phyloP scores from a whole-genome alignment of 108 stramenopile genomes.

The Craspedostauros australis region DNA sequence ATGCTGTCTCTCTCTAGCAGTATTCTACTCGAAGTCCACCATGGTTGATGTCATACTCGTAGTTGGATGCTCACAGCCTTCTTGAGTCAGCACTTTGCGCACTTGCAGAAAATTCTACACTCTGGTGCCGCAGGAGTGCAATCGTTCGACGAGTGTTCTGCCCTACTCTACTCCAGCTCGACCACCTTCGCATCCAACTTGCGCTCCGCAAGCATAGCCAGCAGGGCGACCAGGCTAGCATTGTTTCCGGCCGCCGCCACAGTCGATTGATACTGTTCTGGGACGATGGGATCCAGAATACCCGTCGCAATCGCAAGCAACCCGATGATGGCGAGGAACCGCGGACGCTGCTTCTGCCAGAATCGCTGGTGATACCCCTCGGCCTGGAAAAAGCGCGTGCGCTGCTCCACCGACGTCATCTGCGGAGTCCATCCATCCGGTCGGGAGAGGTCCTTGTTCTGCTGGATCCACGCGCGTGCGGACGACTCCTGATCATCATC shows the following conservation, averaged over 20 bases:
- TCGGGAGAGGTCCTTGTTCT: constrained; percentile 7
- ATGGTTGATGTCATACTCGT: too few species aligned
- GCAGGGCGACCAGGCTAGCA: constrained; percentile 7
- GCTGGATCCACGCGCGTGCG: constrained; percentile 13
- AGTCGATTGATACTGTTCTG: constrained; percentile 13
- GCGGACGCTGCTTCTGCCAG: constrained; percentile 68
- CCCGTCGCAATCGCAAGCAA: constrained; percentile 41
- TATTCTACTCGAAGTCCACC: too few species aligned
- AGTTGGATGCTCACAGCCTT: too few species aligned
- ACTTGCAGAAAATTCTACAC: too few species aligned
- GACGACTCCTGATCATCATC: constrained; percentile 33
- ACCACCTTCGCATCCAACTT: constrained; percentile 43
- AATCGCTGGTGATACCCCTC: constrained; percentile 80
- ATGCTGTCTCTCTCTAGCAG: too few species aligned
- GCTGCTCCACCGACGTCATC: constrained; percentile 47
- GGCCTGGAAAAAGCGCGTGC: constrained; percentile 53
- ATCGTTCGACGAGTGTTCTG: too few species aligned
- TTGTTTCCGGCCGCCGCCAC: constrained; percentile 30
- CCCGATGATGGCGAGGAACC: constrained; percentile 28
- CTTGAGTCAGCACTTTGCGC: too few species aligned
- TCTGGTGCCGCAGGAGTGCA: too few species aligned
- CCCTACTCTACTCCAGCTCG: constrained; percentile 14
- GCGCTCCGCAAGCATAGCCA: constrained; percentile 26
- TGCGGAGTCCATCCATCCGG: constrained; percentile 33
- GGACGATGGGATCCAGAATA: constrained; percentile 17